phyloP scores from a whole-genome alignment of 305 asterid genomes.

The Fraxinus sp. region DNA sequence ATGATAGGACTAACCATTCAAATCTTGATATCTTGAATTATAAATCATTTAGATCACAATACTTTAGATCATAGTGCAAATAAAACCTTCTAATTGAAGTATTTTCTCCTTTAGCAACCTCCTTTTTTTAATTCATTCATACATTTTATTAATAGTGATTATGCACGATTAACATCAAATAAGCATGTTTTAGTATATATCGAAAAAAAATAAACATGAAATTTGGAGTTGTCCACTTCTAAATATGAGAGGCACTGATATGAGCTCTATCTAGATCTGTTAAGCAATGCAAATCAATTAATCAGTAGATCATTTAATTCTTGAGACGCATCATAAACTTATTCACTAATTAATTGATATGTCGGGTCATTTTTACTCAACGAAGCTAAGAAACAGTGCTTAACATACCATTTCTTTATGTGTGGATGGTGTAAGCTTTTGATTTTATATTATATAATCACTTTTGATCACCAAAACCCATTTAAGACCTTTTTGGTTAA shows the following conservation, averaged over 20 bases:
- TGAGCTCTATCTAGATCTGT: background rate
- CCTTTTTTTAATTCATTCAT: background rate
- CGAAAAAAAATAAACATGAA: background rate
- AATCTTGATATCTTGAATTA: background rate
- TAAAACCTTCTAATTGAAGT: no score
- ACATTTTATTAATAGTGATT: background rate
- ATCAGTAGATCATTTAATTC: no score
- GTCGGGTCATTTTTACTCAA: background rate
- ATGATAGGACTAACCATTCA: background rate
- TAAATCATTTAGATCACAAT: no score
- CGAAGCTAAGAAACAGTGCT: background rate
- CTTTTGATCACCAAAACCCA: constrained; percentile 8
- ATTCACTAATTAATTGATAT: background rate
- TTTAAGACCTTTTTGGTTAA: constrained; percentile 12
- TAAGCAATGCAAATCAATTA: background rate
- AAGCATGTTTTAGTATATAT: background rate
- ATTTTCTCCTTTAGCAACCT: background rate
- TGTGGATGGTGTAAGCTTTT: background rate
- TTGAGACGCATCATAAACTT: no score
- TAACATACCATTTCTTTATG: background rate
- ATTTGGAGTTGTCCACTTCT: background rate
- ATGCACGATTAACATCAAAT: no score
- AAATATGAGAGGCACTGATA: background rate
- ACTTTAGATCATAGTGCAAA: background rate
- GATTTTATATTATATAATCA: background rate